Evolutionary conservation across 352 stramenopile species (phyloP).

Genomic region (Phytophthora hibernalis): DNA sequence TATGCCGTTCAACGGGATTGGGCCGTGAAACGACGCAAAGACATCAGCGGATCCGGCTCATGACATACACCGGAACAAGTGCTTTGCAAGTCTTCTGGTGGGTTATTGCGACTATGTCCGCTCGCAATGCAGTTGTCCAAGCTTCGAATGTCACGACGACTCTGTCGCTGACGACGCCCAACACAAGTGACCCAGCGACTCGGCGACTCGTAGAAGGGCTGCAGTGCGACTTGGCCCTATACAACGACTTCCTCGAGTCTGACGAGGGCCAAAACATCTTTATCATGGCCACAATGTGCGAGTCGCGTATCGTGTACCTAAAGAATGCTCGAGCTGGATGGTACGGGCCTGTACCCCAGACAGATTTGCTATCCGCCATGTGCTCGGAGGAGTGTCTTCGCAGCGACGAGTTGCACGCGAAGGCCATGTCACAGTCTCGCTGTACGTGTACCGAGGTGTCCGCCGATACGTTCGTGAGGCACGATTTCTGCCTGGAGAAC

Average conservation of each 20-base stretch:
- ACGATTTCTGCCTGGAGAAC: conserved; percentile 87
- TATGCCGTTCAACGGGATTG: conserved; percentile 9
- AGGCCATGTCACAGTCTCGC: conserved; percentile 75
- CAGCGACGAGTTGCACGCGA: conserved; percentile 81
- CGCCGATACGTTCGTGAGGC: conserved; percentile 58
- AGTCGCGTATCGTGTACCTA: conserved; percentile 79
- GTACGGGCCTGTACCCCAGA: conserved; percentile 70
- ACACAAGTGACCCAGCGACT: conserved; percentile 11
- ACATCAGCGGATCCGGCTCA: conserved; percentile 9
- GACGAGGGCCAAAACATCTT: conserved; percentile 71
- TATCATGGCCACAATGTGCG: conserved; percentile 75
- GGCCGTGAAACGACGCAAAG: conserved; percentile 23
- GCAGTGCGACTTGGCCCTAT: conserved; percentile 59
- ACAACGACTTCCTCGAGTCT: conserved; percentile 61
- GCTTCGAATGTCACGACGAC: conserved; percentile 18
- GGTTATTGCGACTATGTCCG: not conserved
- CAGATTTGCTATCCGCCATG: conserved; percentile 80
- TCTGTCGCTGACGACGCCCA: conserved; percentile 6
- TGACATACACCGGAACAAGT: not conserved
- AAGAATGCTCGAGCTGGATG: conserved; percentile 62
- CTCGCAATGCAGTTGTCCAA: conserved; percentile 1
- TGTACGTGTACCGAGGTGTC: conserved; percentile 89
- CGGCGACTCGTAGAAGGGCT: conserved; percentile 44
- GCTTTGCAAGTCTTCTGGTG: conserved; percentile 4
- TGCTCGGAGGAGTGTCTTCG: conserved; percentile 85